Evolutionary conservation across 305 asterid species (phyloP), one percentile per base, ranked within the genome.

Genomic region (Stenogyne calaminthoides): DNA sequence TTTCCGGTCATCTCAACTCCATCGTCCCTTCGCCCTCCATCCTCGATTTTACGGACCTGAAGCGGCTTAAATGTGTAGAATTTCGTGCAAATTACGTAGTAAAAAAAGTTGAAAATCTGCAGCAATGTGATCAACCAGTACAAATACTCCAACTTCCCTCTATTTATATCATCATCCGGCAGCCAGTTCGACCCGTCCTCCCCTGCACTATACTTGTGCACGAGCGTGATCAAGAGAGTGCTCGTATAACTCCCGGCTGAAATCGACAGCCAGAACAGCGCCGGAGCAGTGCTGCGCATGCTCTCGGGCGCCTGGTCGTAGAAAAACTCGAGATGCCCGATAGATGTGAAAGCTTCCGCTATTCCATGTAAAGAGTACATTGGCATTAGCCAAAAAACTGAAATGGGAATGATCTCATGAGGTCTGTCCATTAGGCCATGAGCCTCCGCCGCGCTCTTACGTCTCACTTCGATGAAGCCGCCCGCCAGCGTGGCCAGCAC

Each of bases 251-350:
- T 93, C 72, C 98, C 97, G 0, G 94, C 96, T 0, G 97, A 88
- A 1, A 91, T 89, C 5, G 97, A 70, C 1, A 89, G 80, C 98
- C 97, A 93, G 76, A 89, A 91, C 54, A 91, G 37, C 25, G 96
- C 96, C 9, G 88, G 84, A 0, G 97, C 91, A 0, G 94, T 88
- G 78, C 94, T 89, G 76, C 90, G 81, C 99, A 92, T 95, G 61
- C 97, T 89, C 85, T 92, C 97, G 9, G 99, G 98, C 9, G 96
- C 85, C 80, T 95, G 99, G 70, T 95, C 99, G 20, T 92, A 95
- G 76, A 92, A 90, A 72, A 95, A 95, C 80, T 95, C 99, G 10
- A 95, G 82, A 52, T 90, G 97, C 12, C 98, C 99, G 52, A 95
- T 87, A 2, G 97, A 88, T 89, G 86, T 88, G 65, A 92, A 95